phyloP scores from a whole-genome alignment of 129 eudicot species.

The Smallanthus sonchifolius region DNA sequence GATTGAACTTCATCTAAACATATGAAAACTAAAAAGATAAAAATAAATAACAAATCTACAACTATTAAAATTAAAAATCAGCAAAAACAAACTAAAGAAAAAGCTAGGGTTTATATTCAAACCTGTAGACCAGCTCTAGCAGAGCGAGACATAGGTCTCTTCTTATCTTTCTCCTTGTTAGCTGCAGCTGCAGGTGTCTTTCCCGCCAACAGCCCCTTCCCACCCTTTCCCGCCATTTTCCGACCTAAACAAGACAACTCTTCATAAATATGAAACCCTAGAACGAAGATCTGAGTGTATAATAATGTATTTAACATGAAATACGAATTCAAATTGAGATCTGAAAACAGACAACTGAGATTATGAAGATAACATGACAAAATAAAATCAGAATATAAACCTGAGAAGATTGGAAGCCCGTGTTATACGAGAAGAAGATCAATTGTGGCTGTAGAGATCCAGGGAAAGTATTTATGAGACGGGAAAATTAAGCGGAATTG shows the following conservation, averaged over 20 bases:
- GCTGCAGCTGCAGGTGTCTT: conserved; percentile 11
- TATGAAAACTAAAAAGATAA: neutral
- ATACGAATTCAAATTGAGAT: neutral
- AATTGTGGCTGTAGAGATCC: neutral
- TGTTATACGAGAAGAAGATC: neutral
- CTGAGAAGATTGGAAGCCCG: neutral
- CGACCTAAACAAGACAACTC: neutral
- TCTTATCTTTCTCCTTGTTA: conserved; percentile 8
- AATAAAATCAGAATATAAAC: neutral
- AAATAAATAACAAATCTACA: neutral
- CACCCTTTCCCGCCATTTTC: conserved; percentile 1
- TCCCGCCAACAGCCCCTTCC: neutral
- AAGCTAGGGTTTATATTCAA: neutral
- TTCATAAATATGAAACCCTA: neutral
- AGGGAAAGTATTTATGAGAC: neutral
- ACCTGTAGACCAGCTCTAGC: conserved; percentile 11
- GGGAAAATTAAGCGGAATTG: neutral
- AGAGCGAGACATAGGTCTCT: neutral
- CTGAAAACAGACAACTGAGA: neutral
- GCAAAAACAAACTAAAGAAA: neutral
- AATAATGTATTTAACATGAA: neutral
- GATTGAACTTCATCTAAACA: neutral
- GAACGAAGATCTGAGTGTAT: neutral
- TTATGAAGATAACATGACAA: neutral
- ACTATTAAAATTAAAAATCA: neutral